Evolutionary conservation across 257 asterid species (phyloP).

Genomic region (Lavandula angustifolia): DNA sequence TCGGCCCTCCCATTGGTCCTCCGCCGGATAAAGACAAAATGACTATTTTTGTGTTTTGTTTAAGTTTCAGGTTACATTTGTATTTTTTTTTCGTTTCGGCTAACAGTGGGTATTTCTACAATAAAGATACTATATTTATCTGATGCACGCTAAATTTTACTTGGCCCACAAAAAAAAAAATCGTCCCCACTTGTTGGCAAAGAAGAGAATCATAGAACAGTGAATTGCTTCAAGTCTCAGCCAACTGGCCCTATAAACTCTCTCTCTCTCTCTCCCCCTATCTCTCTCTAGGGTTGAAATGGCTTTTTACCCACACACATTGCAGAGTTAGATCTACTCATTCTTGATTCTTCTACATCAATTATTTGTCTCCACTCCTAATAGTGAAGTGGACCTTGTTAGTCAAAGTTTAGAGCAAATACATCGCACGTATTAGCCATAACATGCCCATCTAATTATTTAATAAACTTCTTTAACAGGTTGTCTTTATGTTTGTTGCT

Average conservation of each 20-base stretch:
- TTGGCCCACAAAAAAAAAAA: no score
- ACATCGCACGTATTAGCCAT: background rate
- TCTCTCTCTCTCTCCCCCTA: conserved; percentile 11
- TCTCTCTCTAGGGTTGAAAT: background rate
- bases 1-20: no score
- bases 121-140: no score
- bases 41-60: no score
- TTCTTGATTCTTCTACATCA: background rate
- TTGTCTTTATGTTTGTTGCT: background rate
- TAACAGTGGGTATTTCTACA: no score
- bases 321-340: conserved; percentile 24
- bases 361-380: background rate
- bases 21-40: no score
- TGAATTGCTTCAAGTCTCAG: conserved; percentile 33
- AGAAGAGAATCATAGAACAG: background rate
- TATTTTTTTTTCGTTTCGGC: no score
- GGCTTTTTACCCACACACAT: conserved; percentile 34
- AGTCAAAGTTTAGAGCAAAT: background rate
- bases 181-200: background rate
- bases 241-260: conserved; percentile 17
- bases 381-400: no score
- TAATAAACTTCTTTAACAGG: background rate
- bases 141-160: no score
- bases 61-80: no score
- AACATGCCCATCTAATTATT: background rate